Evolutionary conservation across 2,329 filamentous ascomycete species (phyloP).

Genomic region (Aspergillus sp.): DNA sequence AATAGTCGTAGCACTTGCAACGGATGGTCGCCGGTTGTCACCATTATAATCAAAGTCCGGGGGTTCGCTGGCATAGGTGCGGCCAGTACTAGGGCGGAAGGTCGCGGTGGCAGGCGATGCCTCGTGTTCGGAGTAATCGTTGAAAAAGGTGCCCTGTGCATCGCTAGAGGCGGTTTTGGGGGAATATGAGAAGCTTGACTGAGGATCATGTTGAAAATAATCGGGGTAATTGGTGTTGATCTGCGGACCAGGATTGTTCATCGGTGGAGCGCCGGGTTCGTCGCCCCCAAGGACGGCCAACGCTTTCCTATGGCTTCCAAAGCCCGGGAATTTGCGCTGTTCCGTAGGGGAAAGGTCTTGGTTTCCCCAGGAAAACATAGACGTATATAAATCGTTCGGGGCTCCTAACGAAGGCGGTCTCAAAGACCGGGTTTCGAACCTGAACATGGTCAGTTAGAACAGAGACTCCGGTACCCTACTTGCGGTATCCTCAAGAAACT

Average conservation of each 20-base stretch:
- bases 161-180: conserved; percentile 28
- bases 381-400: conserved; percentile 30
- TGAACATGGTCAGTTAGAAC: conserved; percentile 17
- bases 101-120: conserved; percentile 66
- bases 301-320: conserved; percentile 37
- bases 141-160: conserved; percentile 36
- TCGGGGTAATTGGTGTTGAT: conserved; percentile 22
- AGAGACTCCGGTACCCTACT: background rate
- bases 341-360: conserved; percentile 41
- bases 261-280: conserved; percentile 25
- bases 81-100: conserved; percentile 60
- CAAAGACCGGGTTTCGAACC: conserved; percentile 24
- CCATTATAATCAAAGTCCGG: conserved; percentile 61
- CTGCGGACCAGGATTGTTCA: conserved; percentile 22
- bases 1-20: conserved; percentile 81
- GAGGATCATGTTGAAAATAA: conserved; percentile 25
- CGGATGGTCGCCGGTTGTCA: conserved; percentile 80
- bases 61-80: conserved; percentile 57
- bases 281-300: conserved; percentile 31
- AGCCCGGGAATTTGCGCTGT: conserved; percentile 33
- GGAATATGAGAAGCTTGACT: conserved; percentile 33
- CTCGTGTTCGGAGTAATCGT: conserved; percentile 41
- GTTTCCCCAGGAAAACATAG: conserved; percentile 36
- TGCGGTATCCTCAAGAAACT: background rate
- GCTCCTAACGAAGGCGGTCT: conserved; percentile 17